These are phyloP conservation scores for Centella asiatica DNA, from an alignment of 129 eudicot genomes.

Conservation along the genomic window DNA sequence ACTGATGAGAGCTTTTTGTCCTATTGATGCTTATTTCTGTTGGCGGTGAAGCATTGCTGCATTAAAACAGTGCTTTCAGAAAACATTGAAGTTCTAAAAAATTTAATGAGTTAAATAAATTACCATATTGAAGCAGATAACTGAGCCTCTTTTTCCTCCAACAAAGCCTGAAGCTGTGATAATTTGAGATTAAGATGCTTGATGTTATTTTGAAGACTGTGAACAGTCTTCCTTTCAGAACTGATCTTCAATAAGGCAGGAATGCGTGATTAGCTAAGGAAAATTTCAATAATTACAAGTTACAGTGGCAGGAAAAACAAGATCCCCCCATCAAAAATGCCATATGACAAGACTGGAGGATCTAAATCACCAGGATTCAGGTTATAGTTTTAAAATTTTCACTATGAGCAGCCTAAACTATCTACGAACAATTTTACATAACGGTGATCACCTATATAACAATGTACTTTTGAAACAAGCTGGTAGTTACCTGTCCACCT, in stretches of 20 bases:
- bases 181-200: conserved; percentile 68
- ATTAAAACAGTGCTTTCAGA: conserved; percentile 9
- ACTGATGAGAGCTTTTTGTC: conserved; percentile 13
- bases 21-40: conserved; percentile 23
- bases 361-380: not conserved
- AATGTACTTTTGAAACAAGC: too few relatives aligned
- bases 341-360: not conserved
- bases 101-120: conserved; percentile 9
- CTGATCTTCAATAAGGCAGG: conserved; percentile 93
- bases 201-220: conserved; percentile 64
- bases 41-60: conserved; percentile 36
- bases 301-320: not conserved
- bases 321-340: not conserved
- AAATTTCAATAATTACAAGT: not conserved
- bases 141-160: conserved; percentile 80
- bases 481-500: too few relatives aligned
- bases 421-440: too few relatives aligned
- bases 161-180: conserved; percentile 66
- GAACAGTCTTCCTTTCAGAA: conserved; percentile 69
- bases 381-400: not conserved
- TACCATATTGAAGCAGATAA: conserved; percentile 53
- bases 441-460: too few relatives aligned
- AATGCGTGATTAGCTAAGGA: conserved; percentile 82
- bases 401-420: not conserved
- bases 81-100: not conserved